Conservation (phyloP, 1,284 basidiomycete species). For the Boletellus deceptivus region DNA sequence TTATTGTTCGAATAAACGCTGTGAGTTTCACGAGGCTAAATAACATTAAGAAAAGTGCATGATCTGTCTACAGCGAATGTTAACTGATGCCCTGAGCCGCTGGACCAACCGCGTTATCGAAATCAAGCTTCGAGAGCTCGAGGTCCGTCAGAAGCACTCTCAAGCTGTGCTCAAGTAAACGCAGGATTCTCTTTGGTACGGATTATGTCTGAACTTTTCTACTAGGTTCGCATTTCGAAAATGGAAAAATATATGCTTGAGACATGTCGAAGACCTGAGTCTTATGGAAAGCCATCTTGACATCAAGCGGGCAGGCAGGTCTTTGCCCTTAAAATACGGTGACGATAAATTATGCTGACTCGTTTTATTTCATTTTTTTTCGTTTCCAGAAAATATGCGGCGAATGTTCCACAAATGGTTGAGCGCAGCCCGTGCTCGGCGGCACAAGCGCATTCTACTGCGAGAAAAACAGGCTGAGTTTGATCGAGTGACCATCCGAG, state of each 20-base stretch:
- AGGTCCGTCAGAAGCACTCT: constrained; percentile 53
- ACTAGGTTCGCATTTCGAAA: constrained; percentile 56
- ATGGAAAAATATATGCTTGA: constrained; percentile 61
- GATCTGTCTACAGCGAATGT: constrained; percentile 46
- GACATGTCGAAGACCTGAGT: constrained; percentile 65
- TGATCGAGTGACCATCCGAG: constrained; percentile 45
- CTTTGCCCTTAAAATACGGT: neutral
- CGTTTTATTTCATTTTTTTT: neutral
- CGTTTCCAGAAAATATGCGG: constrained; percentile 55
- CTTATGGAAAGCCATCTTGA: constrained; percentile 80
- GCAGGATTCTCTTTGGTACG: neutral
- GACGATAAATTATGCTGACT: neutral
- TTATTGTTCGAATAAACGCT: constrained; percentile 15
- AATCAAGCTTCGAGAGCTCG: constrained; percentile 67
- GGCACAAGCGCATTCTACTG: constrained; percentile 55
- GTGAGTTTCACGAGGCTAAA: constrained; percentile 11
- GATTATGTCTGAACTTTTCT: constrained; percentile 3
- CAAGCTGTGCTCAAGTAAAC: constrained; percentile 48
- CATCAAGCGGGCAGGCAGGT: constrained; percentile 69
- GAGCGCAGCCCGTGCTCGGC: constrained; percentile 52
- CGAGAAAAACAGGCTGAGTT: constrained; percentile 64
- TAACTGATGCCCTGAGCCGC: constrained; percentile 43
- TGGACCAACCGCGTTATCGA: constrained; percentile 76
- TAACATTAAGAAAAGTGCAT: constrained; percentile 6
- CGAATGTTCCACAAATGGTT: constrained; percentile 72